Percentiles rank a stretch among this genome's conserved stretches.
These are phyloP conservation scores for Heracleum sosnowskyi DNA, from an alignment of 129 eudicot species.

Conservation along the genomic window DNA sequence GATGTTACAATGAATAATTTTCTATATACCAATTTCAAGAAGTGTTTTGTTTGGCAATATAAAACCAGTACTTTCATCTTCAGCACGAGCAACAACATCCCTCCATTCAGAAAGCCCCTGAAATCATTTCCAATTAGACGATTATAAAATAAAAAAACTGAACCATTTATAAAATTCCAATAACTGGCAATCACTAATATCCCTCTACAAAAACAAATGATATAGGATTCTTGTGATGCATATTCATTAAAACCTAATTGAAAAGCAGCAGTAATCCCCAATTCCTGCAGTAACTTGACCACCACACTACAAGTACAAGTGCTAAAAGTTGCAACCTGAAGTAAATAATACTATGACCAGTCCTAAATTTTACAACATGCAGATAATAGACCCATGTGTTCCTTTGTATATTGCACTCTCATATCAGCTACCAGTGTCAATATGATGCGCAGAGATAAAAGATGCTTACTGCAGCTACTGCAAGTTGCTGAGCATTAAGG, in stretches of 20 bases:
- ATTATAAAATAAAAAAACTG: neutral
- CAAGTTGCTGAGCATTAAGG: slow-evolving; percentile 54
- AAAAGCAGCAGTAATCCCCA: neutral
- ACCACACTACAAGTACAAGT: neutral
- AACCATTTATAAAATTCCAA: neutral
- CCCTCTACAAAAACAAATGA: neutral
- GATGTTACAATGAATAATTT: neutral
- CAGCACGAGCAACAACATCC: slow-evolving; percentile 54
- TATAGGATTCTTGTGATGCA: neutral
- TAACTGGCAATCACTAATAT: neutral
- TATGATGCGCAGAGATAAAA: neutral
- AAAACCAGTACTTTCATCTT: slow-evolving; percentile 67
- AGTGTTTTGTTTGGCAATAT: slow-evolving; percentile 51
- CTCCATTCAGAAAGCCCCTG: slow-evolving; percentile 69
- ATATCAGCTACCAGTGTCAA: neutral
- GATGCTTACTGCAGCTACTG: slow-evolving; percentile 60
- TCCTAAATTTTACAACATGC: neutral
- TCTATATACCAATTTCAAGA: slow-evolving; percentile 43
- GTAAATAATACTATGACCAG: neutral
- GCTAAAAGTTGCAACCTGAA: neutral
- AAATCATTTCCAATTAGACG: neutral
- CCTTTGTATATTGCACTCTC: neutral
- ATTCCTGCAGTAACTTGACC: neutral
- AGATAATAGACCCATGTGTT: neutral
- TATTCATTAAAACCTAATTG: neutral